Base-by-base conservation (phyloP, 2,329 filamentous ascomycete genomes). In the Pestalotiopsis sp. region DNA sequence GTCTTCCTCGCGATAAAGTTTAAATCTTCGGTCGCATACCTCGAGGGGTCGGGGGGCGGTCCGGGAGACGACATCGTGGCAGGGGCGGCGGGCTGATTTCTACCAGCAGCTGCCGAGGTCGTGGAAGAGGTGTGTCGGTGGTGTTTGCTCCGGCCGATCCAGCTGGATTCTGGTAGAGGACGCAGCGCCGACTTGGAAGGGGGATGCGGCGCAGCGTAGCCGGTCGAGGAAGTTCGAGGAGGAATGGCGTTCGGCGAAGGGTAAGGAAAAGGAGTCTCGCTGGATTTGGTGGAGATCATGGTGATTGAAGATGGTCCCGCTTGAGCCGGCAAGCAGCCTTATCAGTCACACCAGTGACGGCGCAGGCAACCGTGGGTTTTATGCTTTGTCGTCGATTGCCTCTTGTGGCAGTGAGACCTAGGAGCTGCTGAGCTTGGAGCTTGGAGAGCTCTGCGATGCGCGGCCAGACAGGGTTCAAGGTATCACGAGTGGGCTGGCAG, bases 171-270 rank as follows among this genome's bases (percentile, higher is more conserved):
- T 24, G 87, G 79, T 26, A 92, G 83, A 44, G 87, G 83, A 22
- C 81, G 83, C 24, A 89, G 78, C 30, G 85, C 81, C 44, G 82
- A 76, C 65, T 78, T 82, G 59, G 75, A 74, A 13, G 78, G 75
- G 35, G 73, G 74, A 44, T 73, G 66, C 65, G 73, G 73, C 40
- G 73, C 70, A 40, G 78, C 78, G 70, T 85, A 82, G 70, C 85
- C 84, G 67, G 87, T 89, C 1, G 91, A 92, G 67, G 92, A 94
- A 59, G 90, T 93, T 70, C 92, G 87, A 3, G 90, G 89, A 22
- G 92, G 92, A 66, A 94, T 93, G 48, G 85, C 84, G 77, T 88
- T 89, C 66, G 90, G 89, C n/a, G 85, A 87, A 67, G 82, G 81
- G 65, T 83, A 78, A 69, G 70, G 71, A 68, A 68, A 48, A 59